Conservation (phyloP, 345 rosid species). For the Xanthoceras sorbifolium region DNA sequence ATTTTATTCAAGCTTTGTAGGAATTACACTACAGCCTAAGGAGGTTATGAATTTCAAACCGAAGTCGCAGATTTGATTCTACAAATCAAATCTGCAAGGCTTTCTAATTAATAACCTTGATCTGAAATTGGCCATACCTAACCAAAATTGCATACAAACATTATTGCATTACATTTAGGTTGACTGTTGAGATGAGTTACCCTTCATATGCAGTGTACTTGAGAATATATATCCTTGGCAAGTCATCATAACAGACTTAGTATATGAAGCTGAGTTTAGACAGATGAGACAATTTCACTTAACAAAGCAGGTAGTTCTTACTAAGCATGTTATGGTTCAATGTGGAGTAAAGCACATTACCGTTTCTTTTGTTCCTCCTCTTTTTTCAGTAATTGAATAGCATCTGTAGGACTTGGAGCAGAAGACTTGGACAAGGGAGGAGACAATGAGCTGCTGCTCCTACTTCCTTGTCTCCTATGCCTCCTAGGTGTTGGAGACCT, state of each 20-base stretch:
- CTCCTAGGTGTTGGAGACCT: slow-evolving; percentile 61
- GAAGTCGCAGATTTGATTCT: background rate
- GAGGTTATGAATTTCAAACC: background rate
- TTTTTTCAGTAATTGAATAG: slow-evolving; percentile 42
- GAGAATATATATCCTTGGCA: background rate
- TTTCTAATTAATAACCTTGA: background rate
- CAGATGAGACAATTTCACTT: background rate
- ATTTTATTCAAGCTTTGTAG: background rate
- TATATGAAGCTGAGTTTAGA: background rate
- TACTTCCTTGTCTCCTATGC: slow-evolving; percentile 43
- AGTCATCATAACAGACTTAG: background rate
- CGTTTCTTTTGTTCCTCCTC: slow-evolving; percentile 62
- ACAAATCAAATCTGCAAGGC: slow-evolving; percentile 1
- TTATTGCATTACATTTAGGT: background rate
- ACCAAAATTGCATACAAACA: background rate
- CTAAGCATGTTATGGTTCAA: background rate
- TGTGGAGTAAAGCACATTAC: slow-evolving; percentile 24
- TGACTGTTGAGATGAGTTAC: background rate
- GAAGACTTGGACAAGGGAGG: slow-evolving; percentile 48
- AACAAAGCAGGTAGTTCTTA: background rate
- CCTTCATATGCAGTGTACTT: background rate
- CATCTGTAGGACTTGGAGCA: slow-evolving; percentile 32
- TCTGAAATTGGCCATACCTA: background rate
- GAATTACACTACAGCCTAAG: background rate
- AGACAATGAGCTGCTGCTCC: slow-evolving; percentile 50